These are phyloP conservation scores for Heteromeles arbutifolia DNA, from an alignment of 306 rosid genomes.

Conservation along the genomic window DNA sequence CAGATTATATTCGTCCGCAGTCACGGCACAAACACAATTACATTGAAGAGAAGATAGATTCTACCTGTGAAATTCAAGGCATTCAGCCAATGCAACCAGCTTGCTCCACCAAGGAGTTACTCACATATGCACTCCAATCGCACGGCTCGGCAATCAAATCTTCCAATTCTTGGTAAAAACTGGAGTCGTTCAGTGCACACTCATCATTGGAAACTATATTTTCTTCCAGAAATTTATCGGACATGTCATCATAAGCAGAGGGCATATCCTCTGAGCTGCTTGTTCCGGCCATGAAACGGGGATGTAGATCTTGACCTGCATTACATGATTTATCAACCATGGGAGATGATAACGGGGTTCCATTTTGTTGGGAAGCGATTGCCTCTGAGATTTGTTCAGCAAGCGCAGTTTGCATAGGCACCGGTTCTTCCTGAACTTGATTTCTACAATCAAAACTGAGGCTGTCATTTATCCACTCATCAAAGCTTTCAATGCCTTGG, in stretches of 20 bases:
- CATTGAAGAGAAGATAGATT: background rate
- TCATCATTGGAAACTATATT: constrained; percentile 40
- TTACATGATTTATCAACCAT: constrained; percentile 26
- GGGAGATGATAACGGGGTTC: constrained; percentile 12
- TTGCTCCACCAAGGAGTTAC: constrained; percentile 45
- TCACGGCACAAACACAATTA: background rate
- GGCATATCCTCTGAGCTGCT: constrained; percentile 11
- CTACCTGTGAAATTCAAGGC: constrained; percentile 24
- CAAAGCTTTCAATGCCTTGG: constrained; percentile 21
- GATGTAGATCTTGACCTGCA: constrained; percentile 16
- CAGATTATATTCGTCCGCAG: background rate
- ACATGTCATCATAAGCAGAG: constrained; percentile 45
- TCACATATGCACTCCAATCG: constrained; percentile 56
- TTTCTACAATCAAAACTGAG: constrained; percentile 20
- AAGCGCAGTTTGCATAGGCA: constrained; percentile 32
- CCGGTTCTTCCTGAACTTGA: constrained; percentile 24
- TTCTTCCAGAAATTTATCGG: constrained; percentile 42
- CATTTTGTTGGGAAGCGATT: constrained; percentile 6
- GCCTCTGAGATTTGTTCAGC: constrained; percentile 28
- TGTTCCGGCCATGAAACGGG: constrained; percentile 4
- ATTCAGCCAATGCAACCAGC: constrained; percentile 38
- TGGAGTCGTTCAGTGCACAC: constrained; percentile 47
- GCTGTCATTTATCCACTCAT: constrained; percentile 5
- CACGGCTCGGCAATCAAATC: constrained; percentile 61
- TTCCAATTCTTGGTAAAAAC: constrained; percentile 66